Evolutionary conservation across 495 filamentous ascomycete genomes (phyloP), one percentile per base, ranked within the genome.

Genomic region (Tricharina praecox): DNA sequence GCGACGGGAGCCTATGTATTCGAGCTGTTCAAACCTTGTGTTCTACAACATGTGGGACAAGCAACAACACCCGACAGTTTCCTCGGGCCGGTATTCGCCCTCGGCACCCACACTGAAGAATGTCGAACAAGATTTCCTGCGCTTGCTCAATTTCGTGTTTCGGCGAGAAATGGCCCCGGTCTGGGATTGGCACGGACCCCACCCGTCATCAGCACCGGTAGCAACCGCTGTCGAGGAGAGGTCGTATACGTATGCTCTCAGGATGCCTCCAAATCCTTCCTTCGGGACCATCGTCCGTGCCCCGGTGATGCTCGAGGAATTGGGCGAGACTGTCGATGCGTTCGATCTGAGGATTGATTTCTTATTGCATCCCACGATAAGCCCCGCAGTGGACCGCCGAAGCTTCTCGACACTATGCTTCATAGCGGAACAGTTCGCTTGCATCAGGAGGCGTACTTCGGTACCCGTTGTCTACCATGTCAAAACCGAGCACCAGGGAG

Each of bases 91-190:
- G 15, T 70, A 67, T 3, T 63, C 66, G 2, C 71, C 71, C 3
- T 71, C 74, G 15, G 80, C 78, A 30, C 75, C 82, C 44, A 82
- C 75, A 38, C 63, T 90, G 16, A 80, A 85, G 48, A 67, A 75
- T 36, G 79, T 73, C 18, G 82, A 84, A 53, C 73, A 81, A 50
- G 79, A 84, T 49, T 82, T 87, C 53, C 75, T 78, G 0, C 70
- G 68, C 9, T 80, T 86, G 49, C 69, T 87, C 1, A 75, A 76
- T 40, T 73, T 79, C 43, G 41, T 25, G 0, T 53, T 51, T 45
- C 46, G 32, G 25, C 46, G 46, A n/a, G 51, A 50, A 34, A 50
- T 53, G 51, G 51, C 51, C 8, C 51, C 51, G 1, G 42, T 53
- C 9, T 50, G 51, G 51, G 48, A 51, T 18, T 33, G 49, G 3